Evolutionary conservation across 1,284 basidiomycete genomes (phyloP), one percentile per base, ranked within the genome.

Genomic region (Pseudozyma flocculosa): DNA sequence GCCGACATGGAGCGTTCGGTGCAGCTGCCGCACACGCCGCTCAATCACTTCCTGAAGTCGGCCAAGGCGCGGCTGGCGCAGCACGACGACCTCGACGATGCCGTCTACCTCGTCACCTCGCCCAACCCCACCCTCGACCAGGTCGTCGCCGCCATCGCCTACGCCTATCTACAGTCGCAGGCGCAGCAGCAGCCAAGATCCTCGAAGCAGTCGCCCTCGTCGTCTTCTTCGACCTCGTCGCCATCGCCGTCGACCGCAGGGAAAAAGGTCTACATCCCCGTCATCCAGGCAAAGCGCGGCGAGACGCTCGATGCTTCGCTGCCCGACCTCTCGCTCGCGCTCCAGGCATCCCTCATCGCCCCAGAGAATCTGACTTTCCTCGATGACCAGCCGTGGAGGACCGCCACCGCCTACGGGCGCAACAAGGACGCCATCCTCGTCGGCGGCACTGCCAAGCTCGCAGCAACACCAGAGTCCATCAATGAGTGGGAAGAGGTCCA

Each of bases 41-140:
- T 65, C 51, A 65, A 61, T 41, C 62, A 61, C 39, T 65, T 61
- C 18, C 54, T 65, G 14, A 47, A 51, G 3, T 47, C 50, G 24
- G 54, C 62, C 23, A 65, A 58, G 22, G 50, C 49, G 1, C 58
- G 57, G 15, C 62, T 65, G 34, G 60, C 62, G 10, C 53, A 58
- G 10, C 54, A 45, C 17, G 38, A 61, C n/a, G 62, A 58, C 26
- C 60, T 57, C 48, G 61, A 64, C 15, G 57, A 64, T 50, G 54
- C 57, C 13, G 58, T 65, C 37, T 65, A 61, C 30, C 45, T 65
- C 39, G 18, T 54, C 29, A 65, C 62, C 13, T 37, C 58, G 2
- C 39, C 21, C 23, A 22, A 29, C 8, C 58, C 58, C 2, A 61
- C 51, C 0, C 26, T 65, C 15, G 62, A 65, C 40, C 62, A 65